Conservation (phyloP, 345 rosid species). For the Ailanthus altissimus region DNA sequence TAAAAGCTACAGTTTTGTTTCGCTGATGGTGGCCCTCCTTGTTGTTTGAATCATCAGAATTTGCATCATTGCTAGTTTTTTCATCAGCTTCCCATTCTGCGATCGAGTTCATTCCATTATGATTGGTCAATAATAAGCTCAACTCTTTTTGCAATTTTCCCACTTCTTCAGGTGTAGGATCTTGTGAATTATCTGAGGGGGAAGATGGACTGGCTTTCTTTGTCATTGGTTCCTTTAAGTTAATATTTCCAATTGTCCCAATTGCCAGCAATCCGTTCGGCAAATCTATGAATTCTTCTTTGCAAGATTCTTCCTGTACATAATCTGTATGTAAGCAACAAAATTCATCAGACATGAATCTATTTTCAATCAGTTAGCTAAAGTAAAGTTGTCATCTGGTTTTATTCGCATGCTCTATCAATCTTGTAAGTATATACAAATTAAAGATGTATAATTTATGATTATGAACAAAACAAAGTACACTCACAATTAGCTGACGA, state of each 20-base stretch:
- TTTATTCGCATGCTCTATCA: too few relatives aligned
- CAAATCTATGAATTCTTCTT: constrained; percentile 69
- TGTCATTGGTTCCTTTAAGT: constrained; percentile 28
- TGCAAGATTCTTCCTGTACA: constrained; percentile 23
- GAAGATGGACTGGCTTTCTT: constrained; percentile 1
- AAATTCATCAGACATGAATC: neutral
- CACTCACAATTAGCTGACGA: constrained; percentile 42
- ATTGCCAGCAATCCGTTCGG: constrained; percentile 63
- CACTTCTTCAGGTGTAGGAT: constrained; percentile 35
- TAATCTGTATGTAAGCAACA: constrained; percentile 18
- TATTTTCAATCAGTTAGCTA: too few relatives aligned
- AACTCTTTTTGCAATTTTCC: constrained; percentile 39
- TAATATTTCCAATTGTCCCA: constrained; percentile 74
- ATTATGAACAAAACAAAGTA: neutral
- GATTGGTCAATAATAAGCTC: constrained; percentile 26
- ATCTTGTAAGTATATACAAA: too few relatives aligned
- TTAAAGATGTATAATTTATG: too few relatives aligned
- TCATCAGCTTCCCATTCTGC: constrained; percentile 24
- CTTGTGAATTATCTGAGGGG: constrained; percentile 15
- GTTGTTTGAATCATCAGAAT: constrained; percentile 8
- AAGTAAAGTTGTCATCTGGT: too few relatives aligned
- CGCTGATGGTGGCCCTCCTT: constrained; percentile 10
- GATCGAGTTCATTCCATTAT: neutral
- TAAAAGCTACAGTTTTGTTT: constrained; percentile 7
- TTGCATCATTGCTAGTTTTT: neutral